Evolutionary conservation across 768 basidiomycete genomes (phyloP), one percentile per base, ranked within the genome.

Genomic region (Tulasnella sp.): DNA sequence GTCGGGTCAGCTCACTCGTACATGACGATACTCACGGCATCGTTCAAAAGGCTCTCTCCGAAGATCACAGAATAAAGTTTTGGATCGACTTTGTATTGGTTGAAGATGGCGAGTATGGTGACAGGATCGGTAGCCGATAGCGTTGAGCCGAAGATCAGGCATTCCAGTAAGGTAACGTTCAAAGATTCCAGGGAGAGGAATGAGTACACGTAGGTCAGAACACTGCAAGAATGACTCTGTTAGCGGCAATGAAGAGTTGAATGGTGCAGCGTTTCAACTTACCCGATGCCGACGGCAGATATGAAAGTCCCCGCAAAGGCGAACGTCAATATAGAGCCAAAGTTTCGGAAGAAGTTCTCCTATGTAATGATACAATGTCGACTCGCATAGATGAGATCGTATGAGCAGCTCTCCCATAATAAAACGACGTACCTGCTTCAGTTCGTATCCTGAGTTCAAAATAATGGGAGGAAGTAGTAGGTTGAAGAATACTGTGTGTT

Each of bases 21-120:
- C 88, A 99, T 92, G 71, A 98, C 93, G 75, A 98, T 98, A 78
- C 90, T 92, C 67, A 98, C 96, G 19, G 96, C 96, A 76, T 99
- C 96, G 73, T 99, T 99, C 61, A 99, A 73, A 60, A 99, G 77
- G 71, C 85, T 88, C 71, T 98, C 96, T 25, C 96, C 96, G 67
- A 98, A 99, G 64, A 99, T 99, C 71, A 98, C 80, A 46, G 84
- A 87, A 73, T 98, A 98, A 8, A 99, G 77, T 69, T 98, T 97
- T 0, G 96, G 93, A 71, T 99, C 96, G 65, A 98, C 93, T 69
- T 97, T 96, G 75, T 94, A 88, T 66, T 96, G 90, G 66, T 96
- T 92, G 77, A 99, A 99, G 55, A 99, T 98, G 45, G 94, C 90
- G 30, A 99, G 78, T 68, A 99, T 96, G 7, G 96, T 98, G 25